Base-by-base conservation (phyloP, 2,329 filamentous ascomycete genomes). In the Pestalotiopsis sp. region DNA sequence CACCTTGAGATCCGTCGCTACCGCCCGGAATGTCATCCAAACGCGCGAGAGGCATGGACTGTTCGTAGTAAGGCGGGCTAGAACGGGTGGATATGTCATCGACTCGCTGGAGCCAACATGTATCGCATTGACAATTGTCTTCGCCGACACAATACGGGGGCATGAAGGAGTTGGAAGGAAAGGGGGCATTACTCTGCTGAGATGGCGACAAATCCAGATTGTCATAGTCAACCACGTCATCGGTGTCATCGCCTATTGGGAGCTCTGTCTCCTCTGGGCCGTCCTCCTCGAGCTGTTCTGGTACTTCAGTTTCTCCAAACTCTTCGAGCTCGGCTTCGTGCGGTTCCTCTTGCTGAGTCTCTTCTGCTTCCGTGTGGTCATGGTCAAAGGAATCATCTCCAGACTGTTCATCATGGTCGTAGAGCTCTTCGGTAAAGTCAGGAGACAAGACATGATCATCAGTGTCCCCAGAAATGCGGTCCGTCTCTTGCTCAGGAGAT, bases 131-230 rank as follows among this genome's bases (percentile, higher is more conserved):
- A 49, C 73, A 75, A 27, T 31, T 64, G 55, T 25, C 52, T 3
- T 12, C 68, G 20, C 66, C 14, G 11, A 31, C 69, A 20, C 70
- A 71, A 23, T 39, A 25, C 14, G 57, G 41, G 20, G 63, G 60
- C 68, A 59, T 57, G 27, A 66, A 36, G 41, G 59, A 62, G 57
- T 14, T 66, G n/a, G 63, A 66, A 68, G 64, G 67, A 69, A 66
- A 39, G 61, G 69, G 66, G 64, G 20, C 63, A 69, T 75, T 78
- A 78, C 76, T 76, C 69, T 77, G 71, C 45, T 73, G 69, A 39
- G 71, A 65, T 68, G 71, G 69, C n/a, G 74, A 73, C 55, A 72
- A 64, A 57, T 74, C 72, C 4, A 74, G 58, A 36, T 75, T 72
- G 20, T 76, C 73, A 64, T 77, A 73, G 36, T 69, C 69, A 27